Conservation (phyloP, 352 stramenopile species). For the Phytophthora tubulina region DNA sequence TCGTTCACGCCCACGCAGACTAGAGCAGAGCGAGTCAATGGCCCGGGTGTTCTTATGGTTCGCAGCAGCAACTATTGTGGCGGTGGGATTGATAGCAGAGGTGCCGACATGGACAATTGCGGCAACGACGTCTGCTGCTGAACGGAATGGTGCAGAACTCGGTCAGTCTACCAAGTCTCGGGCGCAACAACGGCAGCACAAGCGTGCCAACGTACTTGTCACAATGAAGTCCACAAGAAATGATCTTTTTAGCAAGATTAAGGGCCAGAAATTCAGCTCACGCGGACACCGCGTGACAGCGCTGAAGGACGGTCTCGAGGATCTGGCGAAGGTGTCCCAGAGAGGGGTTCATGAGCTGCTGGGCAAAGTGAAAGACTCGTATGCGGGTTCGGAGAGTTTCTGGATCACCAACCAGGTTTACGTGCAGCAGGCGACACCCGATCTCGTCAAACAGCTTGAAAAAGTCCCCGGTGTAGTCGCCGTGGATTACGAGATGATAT, state of each 20-base stretch:
- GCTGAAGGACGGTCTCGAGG: conserved; percentile 48
- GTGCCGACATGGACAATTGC: conserved; percentile 3
- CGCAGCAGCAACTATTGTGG: conserved; percentile 6
- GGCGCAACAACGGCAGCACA: conserved; percentile 34
- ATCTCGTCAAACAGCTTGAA: conserved; percentile 57
- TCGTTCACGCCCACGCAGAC: no score
- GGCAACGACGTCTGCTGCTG: conserved; percentile 9
- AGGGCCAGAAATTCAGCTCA: conserved; percentile 47
- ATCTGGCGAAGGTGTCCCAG: conserved; percentile 51
- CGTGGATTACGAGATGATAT: conserved; percentile 53
- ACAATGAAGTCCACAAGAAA: conserved; percentile 53
- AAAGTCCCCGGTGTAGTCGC: conserved; percentile 50
- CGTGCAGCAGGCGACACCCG: conserved; percentile 52
- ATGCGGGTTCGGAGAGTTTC: conserved; percentile 49
- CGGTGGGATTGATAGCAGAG: conserved; percentile 15
- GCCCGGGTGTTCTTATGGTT: conserved; percentile 24
- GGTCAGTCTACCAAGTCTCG: conserved; percentile 29
- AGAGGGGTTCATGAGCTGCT: conserved; percentile 40
- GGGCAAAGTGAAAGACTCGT: conserved; percentile 30
- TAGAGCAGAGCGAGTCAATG: conserved; percentile 19
- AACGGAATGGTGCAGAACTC: conserved; percentile 1
- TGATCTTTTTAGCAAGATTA: conserved; percentile 44
- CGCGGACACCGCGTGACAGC: conserved; percentile 40
- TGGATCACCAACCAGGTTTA: conserved; percentile 77
- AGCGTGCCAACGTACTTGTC: conserved; percentile 59